Evolutionary conservation across 768 basidiomycete species (phyloP).

Genomic region (Steccherinum ochraceum): DNA sequence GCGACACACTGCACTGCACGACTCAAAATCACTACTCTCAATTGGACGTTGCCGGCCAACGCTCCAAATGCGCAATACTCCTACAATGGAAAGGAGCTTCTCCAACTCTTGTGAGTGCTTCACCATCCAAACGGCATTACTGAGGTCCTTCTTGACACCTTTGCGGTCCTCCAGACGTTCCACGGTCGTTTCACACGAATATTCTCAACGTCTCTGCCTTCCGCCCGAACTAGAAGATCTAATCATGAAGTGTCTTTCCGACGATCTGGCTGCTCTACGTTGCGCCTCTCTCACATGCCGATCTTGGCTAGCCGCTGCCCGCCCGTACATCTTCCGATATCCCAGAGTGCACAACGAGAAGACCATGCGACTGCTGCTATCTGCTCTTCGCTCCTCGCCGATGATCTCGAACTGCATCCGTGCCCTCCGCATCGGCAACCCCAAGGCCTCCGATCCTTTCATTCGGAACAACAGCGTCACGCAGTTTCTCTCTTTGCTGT

Average conservation of each 20-base stretch:
- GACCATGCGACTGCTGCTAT: not conserved
- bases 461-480: not conserved
- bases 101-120: too few relatives aligned
- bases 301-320: constrained; percentile 21
- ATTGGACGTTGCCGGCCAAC: too few relatives aligned
- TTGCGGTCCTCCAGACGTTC: too few relatives aligned
- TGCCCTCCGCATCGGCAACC: not conserved
- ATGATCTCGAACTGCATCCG: not conserved
- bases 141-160: too few relatives aligned
- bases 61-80: too few relatives aligned
- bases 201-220: constrained; percentile 6
- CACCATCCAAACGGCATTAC: too few relatives aligned
- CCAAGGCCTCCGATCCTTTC: not conserved
- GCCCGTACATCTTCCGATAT: constrained; percentile 19
- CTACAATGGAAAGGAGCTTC: too few relatives aligned
- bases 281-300: constrained; percentile 18
- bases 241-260: constrained; percentile 21
- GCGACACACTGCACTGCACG: too few relatives aligned
- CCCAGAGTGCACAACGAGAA: not conserved
- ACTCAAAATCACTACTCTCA: too few relatives aligned
- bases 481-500: not conserved
- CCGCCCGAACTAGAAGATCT: constrained; percentile 26
- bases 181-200: too few relatives aligned
- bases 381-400: not conserved
- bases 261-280: constrained; percentile 13